Evolutionary conservation across 2,329 filamentous ascomycete species (phyloP).

Genomic region (Nemania sp.): DNA sequence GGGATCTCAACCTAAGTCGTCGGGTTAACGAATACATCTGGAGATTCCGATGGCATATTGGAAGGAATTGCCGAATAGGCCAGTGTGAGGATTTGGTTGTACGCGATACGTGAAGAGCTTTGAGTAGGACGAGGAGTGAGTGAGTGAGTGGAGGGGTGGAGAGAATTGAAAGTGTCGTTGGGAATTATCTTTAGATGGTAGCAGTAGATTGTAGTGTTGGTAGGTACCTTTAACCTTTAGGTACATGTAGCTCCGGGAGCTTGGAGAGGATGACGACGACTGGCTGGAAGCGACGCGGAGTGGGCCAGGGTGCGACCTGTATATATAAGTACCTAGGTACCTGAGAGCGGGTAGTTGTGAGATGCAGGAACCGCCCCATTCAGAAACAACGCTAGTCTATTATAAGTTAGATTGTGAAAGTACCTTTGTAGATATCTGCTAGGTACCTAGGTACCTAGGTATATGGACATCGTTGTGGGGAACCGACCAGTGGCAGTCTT

Average conservation of each 20-base stretch:
- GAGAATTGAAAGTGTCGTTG: not conserved
- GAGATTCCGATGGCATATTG: constrained; percentile 25
- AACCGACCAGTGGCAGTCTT: too few relatives aligned
- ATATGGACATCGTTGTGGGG: too few relatives aligned
- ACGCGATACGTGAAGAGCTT: not conserved
- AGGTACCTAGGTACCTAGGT: too few relatives aligned
- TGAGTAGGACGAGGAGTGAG: not conserved
- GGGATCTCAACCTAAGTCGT: constrained; percentile 19
- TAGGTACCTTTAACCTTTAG: too few relatives aligned
- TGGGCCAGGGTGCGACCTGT: constrained; percentile 3
- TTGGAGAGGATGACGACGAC: constrained; percentile 23
- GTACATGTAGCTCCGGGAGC: too few relatives aligned
- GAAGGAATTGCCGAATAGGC: constrained; percentile 26
- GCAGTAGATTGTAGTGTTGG: too few relatives aligned
- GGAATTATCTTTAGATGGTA: not conserved
- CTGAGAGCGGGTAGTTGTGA: not conserved
- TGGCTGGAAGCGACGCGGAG: constrained; percentile 18
- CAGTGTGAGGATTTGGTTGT: not conserved
- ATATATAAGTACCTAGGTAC: too few relatives aligned
- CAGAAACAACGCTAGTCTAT: not conserved
- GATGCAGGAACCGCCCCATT: constrained; percentile 27
- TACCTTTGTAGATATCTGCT: too few relatives aligned
- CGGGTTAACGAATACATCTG: constrained; percentile 29
- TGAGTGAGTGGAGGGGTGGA: not conserved
- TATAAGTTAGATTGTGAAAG: too few relatives aligned